Percentiles rank a stretch among this genome's conserved stretches.
phyloP scores from a whole-genome alignment of 2,329 filamentous ascomycete species.

The Aspergillus pseudoviridinutans region DNA sequence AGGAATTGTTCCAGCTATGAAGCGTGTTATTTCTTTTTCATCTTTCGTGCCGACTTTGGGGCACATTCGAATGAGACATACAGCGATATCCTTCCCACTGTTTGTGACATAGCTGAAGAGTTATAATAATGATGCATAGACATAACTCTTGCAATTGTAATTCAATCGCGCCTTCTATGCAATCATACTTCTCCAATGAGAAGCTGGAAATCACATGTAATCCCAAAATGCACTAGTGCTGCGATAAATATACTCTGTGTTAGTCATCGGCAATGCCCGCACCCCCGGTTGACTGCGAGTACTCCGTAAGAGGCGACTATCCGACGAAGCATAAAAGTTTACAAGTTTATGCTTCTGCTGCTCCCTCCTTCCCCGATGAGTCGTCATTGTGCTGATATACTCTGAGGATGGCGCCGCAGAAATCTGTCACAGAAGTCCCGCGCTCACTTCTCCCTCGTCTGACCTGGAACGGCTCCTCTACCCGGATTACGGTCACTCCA shows the following conservation, averaged over 20 bases:
- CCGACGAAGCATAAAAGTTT: background rate
- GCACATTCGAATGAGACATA: background rate
- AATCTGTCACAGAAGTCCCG: conserved; percentile 41
- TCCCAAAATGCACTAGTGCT: background rate
- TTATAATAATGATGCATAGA: background rate
- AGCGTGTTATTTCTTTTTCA: background rate
- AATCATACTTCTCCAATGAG: background rate
- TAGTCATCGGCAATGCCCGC: conserved; percentile 4
- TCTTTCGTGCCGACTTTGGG: background rate
- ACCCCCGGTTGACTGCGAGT: background rate
- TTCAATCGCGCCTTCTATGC: background rate
- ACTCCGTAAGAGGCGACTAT: background rate
- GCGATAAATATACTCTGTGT: background rate
- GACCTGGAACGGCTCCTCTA: conserved; percentile 38
- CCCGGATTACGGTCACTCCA: conserved; percentile 27
- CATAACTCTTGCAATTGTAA: background rate
- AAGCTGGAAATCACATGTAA: background rate
- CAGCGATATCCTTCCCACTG: background rate
- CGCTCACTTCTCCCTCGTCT: conserved; percentile 41
- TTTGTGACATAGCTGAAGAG: background rate
- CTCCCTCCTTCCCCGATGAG: background rate
- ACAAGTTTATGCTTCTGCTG: background rate
- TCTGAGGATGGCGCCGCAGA: conserved; percentile 37
- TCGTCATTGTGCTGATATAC: background rate
- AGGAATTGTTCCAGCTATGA: conserved; percentile 71